phyloP scores from a whole-genome alignment of 2,329 filamentous ascomycete genomes.

The Colletotrichum spaethianum region DNA sequence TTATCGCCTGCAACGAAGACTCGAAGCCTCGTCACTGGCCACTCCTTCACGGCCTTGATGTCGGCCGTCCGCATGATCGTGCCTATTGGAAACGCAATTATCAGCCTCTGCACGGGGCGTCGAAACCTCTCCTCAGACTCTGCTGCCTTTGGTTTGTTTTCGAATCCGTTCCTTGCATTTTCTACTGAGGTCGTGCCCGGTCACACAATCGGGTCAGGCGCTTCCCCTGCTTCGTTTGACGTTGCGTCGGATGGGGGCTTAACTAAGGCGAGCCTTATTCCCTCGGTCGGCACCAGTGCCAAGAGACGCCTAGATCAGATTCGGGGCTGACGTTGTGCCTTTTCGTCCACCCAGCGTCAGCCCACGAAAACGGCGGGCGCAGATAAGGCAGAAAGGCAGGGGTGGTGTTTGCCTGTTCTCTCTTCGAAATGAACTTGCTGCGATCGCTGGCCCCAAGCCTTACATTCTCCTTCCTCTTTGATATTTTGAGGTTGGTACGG shows the following conservation, averaged over 20 bases:
- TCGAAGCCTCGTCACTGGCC: background rate
- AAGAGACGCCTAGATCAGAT: background rate
- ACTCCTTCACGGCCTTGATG: background rate
- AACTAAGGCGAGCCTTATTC: background rate
- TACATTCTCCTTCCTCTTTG: background rate
- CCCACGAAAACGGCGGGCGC: conserved; percentile 23
- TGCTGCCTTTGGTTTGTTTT: too few species aligned
- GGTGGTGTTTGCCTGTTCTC: background rate
- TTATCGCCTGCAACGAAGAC: background rate
- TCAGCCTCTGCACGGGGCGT: conserved; percentile 6
- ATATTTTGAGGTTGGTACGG: background rate
- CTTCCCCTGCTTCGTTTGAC: conserved; percentile 11
- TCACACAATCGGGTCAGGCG: conserved; percentile 18
- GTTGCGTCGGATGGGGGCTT: background rate
- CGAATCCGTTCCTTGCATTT: conserved; percentile 28
- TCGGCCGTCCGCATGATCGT: conserved; percentile 38
- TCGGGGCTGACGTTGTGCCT: conserved; percentile 11
- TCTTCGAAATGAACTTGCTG: background rate
- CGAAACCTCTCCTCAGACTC: background rate
- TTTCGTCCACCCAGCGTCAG: conserved; percentile 6
- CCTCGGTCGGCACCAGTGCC: too few species aligned
- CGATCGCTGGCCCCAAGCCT: background rate
- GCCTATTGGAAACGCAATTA: conserved; percentile 30
- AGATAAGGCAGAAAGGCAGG: conserved; percentile 5
- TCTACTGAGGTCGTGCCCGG: conserved; percentile 17